Base-by-base conservation (phyloP, 129 eudicot species). In the Lonicera japonica region DNA sequence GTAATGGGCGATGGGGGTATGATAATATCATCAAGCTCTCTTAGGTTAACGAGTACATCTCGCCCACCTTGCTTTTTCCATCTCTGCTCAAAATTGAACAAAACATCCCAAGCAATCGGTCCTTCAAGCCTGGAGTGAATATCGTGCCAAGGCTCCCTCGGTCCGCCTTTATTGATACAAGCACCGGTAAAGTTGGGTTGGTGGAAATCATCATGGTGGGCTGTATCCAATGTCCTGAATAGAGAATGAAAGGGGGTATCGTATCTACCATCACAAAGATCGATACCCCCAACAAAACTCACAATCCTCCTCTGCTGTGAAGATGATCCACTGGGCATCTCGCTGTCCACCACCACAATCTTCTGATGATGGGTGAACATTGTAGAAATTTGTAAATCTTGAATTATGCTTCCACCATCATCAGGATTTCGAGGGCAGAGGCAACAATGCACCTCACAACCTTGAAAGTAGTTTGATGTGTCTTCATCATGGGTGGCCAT, bases 111-210 rank as follows among this genome's bases (percentile, higher is more conserved):
- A 5, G 95, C 95, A 21, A 83, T 81, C 8, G 79, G 91, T 10
- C 95, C 89, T 67, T 83, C 91, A 20, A 83, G 75, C 14, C 73
- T 75, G 23, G 88, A 87, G 47, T 87, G 95, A 61, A 87, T 87
- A 38, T 87, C 95, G 48, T 87, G 95, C 91, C 95, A 87, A 21
- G 95, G 95, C 74, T 87, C 91, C n/a, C 95, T 66, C 2, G 95
- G 95, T 18, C 95, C 95, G 64, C 95, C 95, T 73, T 81, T 83
- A 0, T 75, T 71, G 29, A 83, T 80, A 7, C 66, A 19, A 5
- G 75, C 87, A 29, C 79, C 95, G 12, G 80, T 56, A 51, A 69
- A 87, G 66, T 87, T 87, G 9, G 95, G 88, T 64, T 83, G 95
- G 69, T 87, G 95, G 73, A 83, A 87, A 71, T 87, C 95, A 14